Conservation (phyloP, 768 basidiomycete species). For the Termitomyces sp. region DNA sequence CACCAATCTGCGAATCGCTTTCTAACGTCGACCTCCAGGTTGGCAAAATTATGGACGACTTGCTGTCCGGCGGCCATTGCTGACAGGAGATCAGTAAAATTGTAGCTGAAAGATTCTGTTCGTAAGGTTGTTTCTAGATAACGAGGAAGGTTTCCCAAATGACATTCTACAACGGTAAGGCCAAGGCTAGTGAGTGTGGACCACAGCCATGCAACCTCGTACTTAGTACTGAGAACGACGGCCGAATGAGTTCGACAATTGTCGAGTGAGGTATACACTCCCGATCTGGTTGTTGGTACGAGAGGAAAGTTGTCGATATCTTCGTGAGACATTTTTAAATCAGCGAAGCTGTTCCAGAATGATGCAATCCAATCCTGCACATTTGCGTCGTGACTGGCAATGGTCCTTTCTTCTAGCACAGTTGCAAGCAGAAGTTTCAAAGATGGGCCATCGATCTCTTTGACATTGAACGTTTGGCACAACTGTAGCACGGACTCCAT, state of each 20-base stretch:
- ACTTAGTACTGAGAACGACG: slow-evolving; percentile 17
- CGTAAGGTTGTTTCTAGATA: slow-evolving; percentile 10
- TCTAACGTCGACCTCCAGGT: slow-evolving; percentile 10
- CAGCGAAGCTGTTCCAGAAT: slow-evolving; percentile 25
- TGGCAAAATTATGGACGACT: slow-evolving; percentile 4
- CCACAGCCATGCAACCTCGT: slow-evolving; percentile 12
- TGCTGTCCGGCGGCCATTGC: not conserved
- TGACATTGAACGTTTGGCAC: slow-evolving; percentile 18
- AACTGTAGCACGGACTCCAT: slow-evolving; percentile 10
- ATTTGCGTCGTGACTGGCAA: not conserved
- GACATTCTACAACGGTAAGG: slow-evolving; percentile 17
- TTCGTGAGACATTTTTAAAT: slow-evolving; percentile 1
- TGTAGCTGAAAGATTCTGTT: slow-evolving; percentile 5
- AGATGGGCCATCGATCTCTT: slow-evolving; percentile 7
- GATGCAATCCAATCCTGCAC: slow-evolving; percentile 19
- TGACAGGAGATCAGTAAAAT: slow-evolving; percentile 14
- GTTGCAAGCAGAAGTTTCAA: slow-evolving; percentile 14
- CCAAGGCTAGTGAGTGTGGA: slow-evolving; percentile 16
- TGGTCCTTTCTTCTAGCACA: not conserved
- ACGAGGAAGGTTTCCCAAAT: slow-evolving; percentile 10
- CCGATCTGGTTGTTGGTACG: slow-evolving; percentile 22
- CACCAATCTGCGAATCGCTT: slow-evolving; percentile 26
- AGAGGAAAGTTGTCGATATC: slow-evolving; percentile 25
- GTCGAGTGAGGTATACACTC: slow-evolving; percentile 25
- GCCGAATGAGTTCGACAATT: slow-evolving; percentile 20